A percentile compares a stretch with the other conserved stretches of the same genome.
Evolutionary conservation across 2,329 filamentous ascomycete species (phyloP).

Genomic region (Colletotrichum lindemuthianum): DNA sequence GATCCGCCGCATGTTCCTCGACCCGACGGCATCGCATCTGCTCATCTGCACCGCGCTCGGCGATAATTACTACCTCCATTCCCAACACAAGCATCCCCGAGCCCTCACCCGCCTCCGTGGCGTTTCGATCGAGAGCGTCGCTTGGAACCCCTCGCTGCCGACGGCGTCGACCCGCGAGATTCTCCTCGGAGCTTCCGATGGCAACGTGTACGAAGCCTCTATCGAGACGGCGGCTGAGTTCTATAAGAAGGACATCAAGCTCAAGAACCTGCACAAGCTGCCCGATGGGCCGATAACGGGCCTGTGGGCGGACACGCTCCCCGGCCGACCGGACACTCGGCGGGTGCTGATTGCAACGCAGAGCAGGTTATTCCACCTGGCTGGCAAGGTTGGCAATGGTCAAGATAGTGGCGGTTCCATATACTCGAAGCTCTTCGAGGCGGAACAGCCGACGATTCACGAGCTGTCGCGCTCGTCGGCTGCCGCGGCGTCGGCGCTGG

Average conservation of each 20-base stretch:
- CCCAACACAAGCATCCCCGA: slow-evolving; percentile 89
- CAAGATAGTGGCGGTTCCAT: slow-evolving; percentile 86
- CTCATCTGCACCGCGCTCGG: slow-evolving; percentile 90
- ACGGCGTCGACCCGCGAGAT: slow-evolving; percentile 97
- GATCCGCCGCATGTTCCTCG: slow-evolving; percentile 96
- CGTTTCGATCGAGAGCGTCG: slow-evolving; percentile 86
- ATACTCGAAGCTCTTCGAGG: slow-evolving; percentile 88
- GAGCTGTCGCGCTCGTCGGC: slow-evolving; percentile 72
- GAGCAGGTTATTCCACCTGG: slow-evolving; percentile 80
- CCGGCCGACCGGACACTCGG: slow-evolving; percentile 74
- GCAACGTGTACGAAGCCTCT: slow-evolving; percentile 93
- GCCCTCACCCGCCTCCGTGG: slow-evolving; percentile 84
- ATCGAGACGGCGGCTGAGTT: slow-evolving; percentile 96
- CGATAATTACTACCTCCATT: slow-evolving; percentile 98
- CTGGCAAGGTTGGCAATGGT: slow-evolving; percentile 78
- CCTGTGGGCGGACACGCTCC: slow-evolving; percentile 81
- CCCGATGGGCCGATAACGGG: slow-evolving; percentile 87
- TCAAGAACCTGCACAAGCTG: slow-evolving; percentile 84
- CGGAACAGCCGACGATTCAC: slow-evolving; percentile 81
- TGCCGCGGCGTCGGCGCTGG: slow-evolving; percentile 72
- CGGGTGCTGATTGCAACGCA: slow-evolving; percentile 85
- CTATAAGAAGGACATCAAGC: slow-evolving; percentile 91
- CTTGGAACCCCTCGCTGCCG: slow-evolving; percentile 93
- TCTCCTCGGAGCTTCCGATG: slow-evolving; percentile 88
- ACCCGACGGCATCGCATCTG: slow-evolving; percentile 94